These are phyloP conservation scores for Psilocybe mexicana DNA, from an alignment of 1,284 basidiomycete species.

Conservation along the genomic window DNA sequence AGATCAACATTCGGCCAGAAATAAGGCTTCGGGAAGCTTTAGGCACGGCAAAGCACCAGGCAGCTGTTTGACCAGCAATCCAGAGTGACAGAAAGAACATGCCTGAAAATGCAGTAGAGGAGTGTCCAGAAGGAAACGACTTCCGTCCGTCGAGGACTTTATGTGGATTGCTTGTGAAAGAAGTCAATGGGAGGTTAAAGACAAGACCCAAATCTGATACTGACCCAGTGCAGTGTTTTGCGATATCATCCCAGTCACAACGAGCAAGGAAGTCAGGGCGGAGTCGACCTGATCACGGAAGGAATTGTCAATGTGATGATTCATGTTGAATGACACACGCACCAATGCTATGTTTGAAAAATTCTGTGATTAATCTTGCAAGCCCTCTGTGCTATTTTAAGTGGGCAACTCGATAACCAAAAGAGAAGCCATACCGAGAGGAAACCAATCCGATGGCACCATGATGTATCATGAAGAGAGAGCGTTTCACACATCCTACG, in stretches of 20 bases:
- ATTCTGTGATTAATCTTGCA: constrained; percentile 49
- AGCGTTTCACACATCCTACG: constrained; percentile 41
- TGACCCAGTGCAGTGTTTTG: constrained; percentile 58
- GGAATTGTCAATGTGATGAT: neutral
- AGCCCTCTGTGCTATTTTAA: constrained; percentile 39
- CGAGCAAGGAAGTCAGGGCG: constrained; percentile 70
- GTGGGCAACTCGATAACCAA: no score
- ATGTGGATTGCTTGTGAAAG: constrained; percentile 34
- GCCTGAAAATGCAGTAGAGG: constrained; percentile 63
- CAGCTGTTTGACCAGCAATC: constrained; percentile 62
- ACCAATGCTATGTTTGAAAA: constrained; percentile 64
- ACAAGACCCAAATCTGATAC: neutral
- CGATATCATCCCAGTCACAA: constrained; percentile 57
- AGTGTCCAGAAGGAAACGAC: constrained; percentile 71
- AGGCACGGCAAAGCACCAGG: constrained; percentile 53
- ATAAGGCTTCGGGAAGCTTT: constrained; percentile 36
- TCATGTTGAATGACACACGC: constrained; percentile 16
- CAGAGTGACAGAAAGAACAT: constrained; percentile 66
- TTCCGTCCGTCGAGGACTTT: constrained; percentile 52
- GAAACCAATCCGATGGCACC: constrained; percentile 51
- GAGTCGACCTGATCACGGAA: constrained; percentile 48
- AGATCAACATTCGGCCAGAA: constrained; percentile 49
- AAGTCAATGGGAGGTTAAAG: neutral
- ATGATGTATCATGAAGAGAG: constrained; percentile 56
- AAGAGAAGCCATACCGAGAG: constrained; percentile 40